These are phyloP conservation scores for Heimioporus sp. DNA, from an alignment of 768 basidiomycete species.

Conservation along the genomic window DNA sequence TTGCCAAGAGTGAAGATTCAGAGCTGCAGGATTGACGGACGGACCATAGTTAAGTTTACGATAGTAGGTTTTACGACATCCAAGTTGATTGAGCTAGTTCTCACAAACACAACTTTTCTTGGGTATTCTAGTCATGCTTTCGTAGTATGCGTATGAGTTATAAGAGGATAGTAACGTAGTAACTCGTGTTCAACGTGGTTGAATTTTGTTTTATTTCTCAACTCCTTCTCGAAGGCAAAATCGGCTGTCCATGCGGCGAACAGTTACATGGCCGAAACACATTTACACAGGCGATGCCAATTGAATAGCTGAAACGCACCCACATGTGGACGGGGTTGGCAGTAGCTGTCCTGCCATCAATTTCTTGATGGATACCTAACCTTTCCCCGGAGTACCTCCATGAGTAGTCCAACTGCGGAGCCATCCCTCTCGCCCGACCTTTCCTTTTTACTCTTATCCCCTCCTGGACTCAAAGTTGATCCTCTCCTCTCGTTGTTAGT, in stretches of 20 bases:
- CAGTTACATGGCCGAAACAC: neutral
- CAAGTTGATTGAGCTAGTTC: no score
- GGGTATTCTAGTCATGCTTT: no score
- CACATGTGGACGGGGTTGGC: no score
- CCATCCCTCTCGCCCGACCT: slow-evolving; percentile 22
- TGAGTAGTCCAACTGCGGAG: slow-evolving; percentile 29
- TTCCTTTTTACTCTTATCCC: slow-evolving; percentile 23
- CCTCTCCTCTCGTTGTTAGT: slow-evolving; percentile 35
- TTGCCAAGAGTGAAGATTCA: neutral
- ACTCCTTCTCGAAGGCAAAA: no score
- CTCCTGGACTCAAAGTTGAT: slow-evolving; percentile 60
- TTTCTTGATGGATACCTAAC: slow-evolving; percentile 22
- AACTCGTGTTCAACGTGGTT: no score
- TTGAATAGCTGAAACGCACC: neutral
- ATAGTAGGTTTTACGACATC: neutral
- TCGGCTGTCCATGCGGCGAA: no score
- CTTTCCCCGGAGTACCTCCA: slow-evolving; percentile 30
- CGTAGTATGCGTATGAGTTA: no score
- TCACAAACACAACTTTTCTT: no score
- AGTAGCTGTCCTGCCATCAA: neutral
- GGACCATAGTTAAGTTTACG: neutral
- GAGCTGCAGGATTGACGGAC: neutral
- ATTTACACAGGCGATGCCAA: neutral
- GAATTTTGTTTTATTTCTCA: no score
- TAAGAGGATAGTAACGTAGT: no score